phyloP scores from a whole-genome alignment of 495 filamentous ascomycete genomes.

The Glonium stellatum region DNA sequence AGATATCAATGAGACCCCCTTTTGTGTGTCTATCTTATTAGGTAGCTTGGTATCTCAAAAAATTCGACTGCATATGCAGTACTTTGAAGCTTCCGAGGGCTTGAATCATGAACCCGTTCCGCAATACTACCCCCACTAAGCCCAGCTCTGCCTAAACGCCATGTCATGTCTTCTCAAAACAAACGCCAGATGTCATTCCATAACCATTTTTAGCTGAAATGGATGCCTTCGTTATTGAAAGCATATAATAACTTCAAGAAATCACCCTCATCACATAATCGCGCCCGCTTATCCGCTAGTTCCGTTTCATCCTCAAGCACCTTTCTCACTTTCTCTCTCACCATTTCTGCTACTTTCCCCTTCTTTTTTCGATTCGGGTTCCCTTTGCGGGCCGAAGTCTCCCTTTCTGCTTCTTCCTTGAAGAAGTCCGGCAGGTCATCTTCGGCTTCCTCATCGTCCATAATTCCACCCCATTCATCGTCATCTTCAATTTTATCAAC shows the following conservation, averaged over 20 bases:
- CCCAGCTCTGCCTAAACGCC: no score
- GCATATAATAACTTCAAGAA: conserved; percentile 70
- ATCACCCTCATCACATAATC: conserved; percentile 84
- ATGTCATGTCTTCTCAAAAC: no score
- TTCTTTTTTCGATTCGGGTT: conserved; percentile 37
- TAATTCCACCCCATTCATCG: conserved; percentile 44
- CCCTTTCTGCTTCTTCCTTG: conserved; percentile 57
- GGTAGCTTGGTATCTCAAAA: no score
- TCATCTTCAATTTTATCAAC: conserved; percentile 50
- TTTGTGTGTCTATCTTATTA: no score
- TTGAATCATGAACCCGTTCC: no score
- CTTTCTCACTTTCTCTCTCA: conserved; percentile 74
- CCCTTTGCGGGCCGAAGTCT: conserved; percentile 37
- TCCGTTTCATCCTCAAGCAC: conserved; percentile 71
- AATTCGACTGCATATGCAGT: no score
- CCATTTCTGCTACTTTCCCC: conserved; percentile 67
- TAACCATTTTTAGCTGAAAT: conserved; percentile 62
- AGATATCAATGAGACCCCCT: no score
- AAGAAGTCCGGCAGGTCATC: conserved; percentile 67
- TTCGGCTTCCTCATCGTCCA: conserved; percentile 48
- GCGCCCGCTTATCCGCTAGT: conserved; percentile 70
- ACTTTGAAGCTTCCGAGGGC: no score
- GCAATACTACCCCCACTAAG: no score
- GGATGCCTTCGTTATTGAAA: conserved; percentile 86
- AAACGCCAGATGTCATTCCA: background rate